Evolutionary conservation across 2,329 filamentous ascomycete genomes (phyloP), one percentile per base, ranked within the genome.

Genomic region (Teratosphaeria nubilosa): DNA sequence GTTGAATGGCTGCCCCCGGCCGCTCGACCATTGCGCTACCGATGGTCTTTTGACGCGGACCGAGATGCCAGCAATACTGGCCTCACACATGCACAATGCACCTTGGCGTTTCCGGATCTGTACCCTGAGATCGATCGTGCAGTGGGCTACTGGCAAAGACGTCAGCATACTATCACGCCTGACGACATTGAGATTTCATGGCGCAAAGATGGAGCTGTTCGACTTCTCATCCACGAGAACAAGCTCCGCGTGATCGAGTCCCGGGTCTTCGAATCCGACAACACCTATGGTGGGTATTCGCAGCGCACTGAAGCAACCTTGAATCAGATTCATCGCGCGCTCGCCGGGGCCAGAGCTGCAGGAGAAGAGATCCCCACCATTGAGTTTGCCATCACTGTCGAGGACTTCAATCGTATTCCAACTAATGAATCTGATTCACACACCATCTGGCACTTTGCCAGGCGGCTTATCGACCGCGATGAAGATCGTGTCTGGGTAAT

Each of bases 291-390:
- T 5, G 41, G 41, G 9, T 48, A 48, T 16, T 48, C 41, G 5
- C 54, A 48, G 24, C 54, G 54, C 11, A 50, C 45, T 24, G 45
- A 27, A 24, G 76, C 76, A 1, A 77, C 76, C 0, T 69, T 80
- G 1, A 73, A 77, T 61, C 72, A 77, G 9, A 69, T 81, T 32
- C 72, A 80, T 60, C 77, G 79, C 32, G 77, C 78, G 9, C 70
- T 81, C 16, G 68, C 75, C 2, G 71, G 73, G 24, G 72, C 76
- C 14, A 63, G 72, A 13, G 68, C 70, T 80, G 10, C 78, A 78
- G 7, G 56, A 20, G 25, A 37, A 37, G 10, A 13, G 11, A 34
- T 55, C 25, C 34, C 37, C 9, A 14, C 55, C 53, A 60, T 56
- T 41, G 58, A 60, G 27, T 55, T 58, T 51, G 14, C 58, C 16